These are phyloP conservation scores for Cordia subcordata DNA, from an alignment of 257 asterid genomes.

Conservation along the genomic window DNA sequence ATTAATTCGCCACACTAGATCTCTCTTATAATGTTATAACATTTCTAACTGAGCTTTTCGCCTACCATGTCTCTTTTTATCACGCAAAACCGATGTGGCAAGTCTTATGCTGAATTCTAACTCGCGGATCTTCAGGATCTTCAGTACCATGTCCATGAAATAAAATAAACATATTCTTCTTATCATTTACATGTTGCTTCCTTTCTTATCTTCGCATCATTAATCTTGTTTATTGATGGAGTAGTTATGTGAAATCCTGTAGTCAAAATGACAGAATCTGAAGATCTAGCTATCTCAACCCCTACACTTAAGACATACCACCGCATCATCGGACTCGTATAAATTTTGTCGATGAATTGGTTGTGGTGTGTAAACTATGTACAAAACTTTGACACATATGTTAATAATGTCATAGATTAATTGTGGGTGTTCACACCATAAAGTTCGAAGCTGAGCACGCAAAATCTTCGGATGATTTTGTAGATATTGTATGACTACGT, in stretches of 20 bases:
- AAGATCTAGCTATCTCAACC: background rate
- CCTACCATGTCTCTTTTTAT: too few species aligned
- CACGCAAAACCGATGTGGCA: background rate
- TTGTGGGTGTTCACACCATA: background rate
- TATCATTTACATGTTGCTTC: background rate
- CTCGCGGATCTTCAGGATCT: constrained; percentile 20
- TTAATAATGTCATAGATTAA: background rate
- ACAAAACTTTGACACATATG: background rate
- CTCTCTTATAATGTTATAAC: too few species aligned
- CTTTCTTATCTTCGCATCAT: background rate
- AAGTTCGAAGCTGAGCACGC: background rate
- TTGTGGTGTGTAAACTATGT: background rate
- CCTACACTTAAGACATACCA: constrained; percentile 5
- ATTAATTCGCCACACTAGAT: too few species aligned
- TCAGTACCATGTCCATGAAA: constrained; percentile 1
- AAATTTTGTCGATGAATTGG: background rate
- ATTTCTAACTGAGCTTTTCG: too few species aligned
- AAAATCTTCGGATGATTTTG: background rate
- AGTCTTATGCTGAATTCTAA: constrained; percentile 7
- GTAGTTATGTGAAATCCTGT: constrained; percentile 3
- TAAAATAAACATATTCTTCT: background rate
- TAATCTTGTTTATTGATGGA: background rate
- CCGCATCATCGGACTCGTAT: constrained; percentile 2
- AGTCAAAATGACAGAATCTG: constrained; percentile 3
- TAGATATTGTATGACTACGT: background rate